phyloP scores from a whole-genome alignment of 192 early-diverging fungal species.

The Helicostylum pulchrum region DNA sequence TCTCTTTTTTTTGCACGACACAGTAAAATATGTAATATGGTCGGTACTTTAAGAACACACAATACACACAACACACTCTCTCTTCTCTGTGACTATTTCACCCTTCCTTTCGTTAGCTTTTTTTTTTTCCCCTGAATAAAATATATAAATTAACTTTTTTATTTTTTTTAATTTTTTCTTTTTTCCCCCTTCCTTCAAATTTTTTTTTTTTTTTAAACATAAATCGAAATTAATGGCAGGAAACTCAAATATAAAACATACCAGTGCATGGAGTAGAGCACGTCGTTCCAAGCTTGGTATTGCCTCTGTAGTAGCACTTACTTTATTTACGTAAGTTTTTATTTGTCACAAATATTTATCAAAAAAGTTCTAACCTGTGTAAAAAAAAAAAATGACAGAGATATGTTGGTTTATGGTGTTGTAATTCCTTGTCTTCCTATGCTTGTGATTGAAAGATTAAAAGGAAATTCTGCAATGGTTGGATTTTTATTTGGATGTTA shows the following conservation, averaged over 20 bases:
- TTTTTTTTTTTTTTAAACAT: background rate
- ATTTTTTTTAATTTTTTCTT: too few relatives aligned
- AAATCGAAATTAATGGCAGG: background rate
- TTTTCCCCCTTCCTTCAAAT: background rate
- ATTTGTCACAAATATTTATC: background rate
- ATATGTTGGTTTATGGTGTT: slow-evolving; percentile 69
- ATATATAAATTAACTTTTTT: too few relatives aligned
- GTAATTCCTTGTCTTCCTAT: slow-evolving; percentile 69
- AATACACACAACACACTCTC: too few relatives aligned
- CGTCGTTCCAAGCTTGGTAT: slow-evolving; percentile 37
- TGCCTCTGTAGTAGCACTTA: slow-evolving; percentile 50
- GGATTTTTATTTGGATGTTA: slow-evolving; percentile 73
- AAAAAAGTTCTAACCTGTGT: slow-evolving; percentile 14
- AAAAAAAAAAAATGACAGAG: slow-evolving; percentile 17
- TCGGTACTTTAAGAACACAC: too few relatives aligned
- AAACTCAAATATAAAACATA: background rate
- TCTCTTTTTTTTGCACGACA: too few relatives aligned
- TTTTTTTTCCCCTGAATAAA: too few relatives aligned
- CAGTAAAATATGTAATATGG: too few relatives aligned
- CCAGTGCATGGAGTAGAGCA: slow-evolving; percentile 29
- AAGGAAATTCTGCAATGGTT: slow-evolving; percentile 50
- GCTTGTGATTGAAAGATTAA: slow-evolving; percentile 58
- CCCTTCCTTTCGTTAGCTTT: too few relatives aligned
- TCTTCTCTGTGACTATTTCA: too few relatives aligned
- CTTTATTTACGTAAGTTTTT: slow-evolving; percentile 58